Base-by-base conservation (phyloP, 2,329 filamentous ascomycete species). In the Trichoderma lentiforme region DNA sequence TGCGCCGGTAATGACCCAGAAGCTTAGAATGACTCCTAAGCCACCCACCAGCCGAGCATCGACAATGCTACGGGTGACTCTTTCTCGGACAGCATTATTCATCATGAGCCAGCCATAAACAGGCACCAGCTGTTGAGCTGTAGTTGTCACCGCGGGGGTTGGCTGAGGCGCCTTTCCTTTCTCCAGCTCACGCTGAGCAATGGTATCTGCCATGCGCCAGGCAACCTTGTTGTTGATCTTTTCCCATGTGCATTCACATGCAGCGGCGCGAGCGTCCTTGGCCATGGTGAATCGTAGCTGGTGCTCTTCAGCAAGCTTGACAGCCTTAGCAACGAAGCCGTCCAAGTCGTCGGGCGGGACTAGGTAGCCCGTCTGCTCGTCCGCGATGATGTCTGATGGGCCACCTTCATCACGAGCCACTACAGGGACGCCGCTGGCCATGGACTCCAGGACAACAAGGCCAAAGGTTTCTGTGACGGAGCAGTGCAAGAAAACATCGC, bases 391-490 rank as follows among this genome's bases (percentile, higher is more conserved):
- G 76, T 93, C 90, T 43, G 88, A 90, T 1, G 91, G 91, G 0
- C 91, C 91, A 11, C 91, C 91, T 77, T 91, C 89, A 75, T 92
- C 90, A 60, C 91, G 85, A 3, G 91, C 91, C 67, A 93, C 84
- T 28, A 93, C 90, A 0, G 90, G 90, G 3, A 93, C 85, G 3
- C 90, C 90, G 74, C 89, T 91, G 0, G 90, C 90, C 90, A 93
- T 92, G 3, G 89, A 88, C 79, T 92, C 91, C 2, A 92, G 82
- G 1, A 92, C 90, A 0, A 93, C 90, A 11, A 93, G 82, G 0
- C 91, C 91, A 78, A 93, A 92, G 0, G 91, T 93, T 79, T 93
- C 91, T 0, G 90, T 92, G 71, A 92, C 83, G 26, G 89, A 92
- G 80, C 90, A 92, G 80, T 93, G 90, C 15, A 93, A 80, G 77